Conservation (phyloP, 768 basidiomycete species). For the Baorangia bicolor region DNA sequence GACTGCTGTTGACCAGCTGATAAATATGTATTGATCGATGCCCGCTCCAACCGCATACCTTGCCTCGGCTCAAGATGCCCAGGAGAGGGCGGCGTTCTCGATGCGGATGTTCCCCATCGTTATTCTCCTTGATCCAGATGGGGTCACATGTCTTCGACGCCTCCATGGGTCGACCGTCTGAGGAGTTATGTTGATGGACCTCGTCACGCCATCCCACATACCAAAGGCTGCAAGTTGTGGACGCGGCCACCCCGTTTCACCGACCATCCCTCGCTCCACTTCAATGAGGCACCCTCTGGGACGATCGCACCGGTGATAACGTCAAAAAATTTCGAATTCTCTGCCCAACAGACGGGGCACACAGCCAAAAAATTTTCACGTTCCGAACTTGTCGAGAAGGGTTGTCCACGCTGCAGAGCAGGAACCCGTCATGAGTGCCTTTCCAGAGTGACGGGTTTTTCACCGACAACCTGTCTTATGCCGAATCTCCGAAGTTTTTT, state of each 20-base stretch:
- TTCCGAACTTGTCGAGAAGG: slow-evolving; percentile 17
- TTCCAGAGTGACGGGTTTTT: not conserved
- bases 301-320: slow-evolving; percentile 18
- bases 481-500: not conserved
- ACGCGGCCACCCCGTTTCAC: slow-evolving; percentile 12
- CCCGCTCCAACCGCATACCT: not conserved
- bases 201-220: not conserved
- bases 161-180: not conserved
- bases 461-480: not conserved
- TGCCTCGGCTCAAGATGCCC: slow-evolving; percentile 1
- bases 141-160: not conserved
- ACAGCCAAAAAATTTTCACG: slow-evolving; percentile 13
- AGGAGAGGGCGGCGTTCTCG: not conserved
- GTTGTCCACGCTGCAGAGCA: slow-evolving; percentile 8
- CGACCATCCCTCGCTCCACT: slow-evolving; percentile 5
- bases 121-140: not conserved
- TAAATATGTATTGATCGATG: slow-evolving; percentile 22
- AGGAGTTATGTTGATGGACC: not conserved
- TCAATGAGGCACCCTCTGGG: slow-evolving; percentile 1
- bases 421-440: slow-evolving; percentile 2
- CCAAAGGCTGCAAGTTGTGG: not conserved
- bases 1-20: slow-evolving; percentile 19
- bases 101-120: not conserved
- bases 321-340: slow-evolving; percentile 20
- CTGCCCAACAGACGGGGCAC: not conserved